Conservation (phyloP, 2,329 filamentous ascomycete species). For the Metarhizium rileyi region DNA sequence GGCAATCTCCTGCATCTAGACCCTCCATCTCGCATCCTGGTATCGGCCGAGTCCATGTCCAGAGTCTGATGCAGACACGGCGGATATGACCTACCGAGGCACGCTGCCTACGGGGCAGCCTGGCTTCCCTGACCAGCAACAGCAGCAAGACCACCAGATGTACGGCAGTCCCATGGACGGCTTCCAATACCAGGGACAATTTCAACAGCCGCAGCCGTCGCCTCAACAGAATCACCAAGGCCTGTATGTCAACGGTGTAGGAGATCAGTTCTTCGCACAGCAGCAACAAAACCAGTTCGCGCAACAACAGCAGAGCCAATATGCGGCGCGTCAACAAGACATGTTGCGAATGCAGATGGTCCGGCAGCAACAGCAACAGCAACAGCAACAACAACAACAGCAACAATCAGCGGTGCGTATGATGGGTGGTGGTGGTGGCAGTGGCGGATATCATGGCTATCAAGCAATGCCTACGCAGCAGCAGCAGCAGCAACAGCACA, state of each 20-base stretch:
- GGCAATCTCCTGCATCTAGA: neutral
- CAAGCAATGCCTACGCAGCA: slow-evolving; percentile 4
- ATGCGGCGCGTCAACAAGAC: slow-evolving; percentile 15
- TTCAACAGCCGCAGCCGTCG: slow-evolving; percentile 15
- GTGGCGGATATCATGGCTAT: slow-evolving; percentile 4
- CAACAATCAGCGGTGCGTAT: slow-evolving; percentile 2
- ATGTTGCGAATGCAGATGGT: slow-evolving; percentile 12
- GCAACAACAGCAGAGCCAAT: slow-evolving; percentile 14
- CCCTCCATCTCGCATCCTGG: neutral
- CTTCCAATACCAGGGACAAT: slow-evolving; percentile 13
- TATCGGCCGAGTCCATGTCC: neutral
- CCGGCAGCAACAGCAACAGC: slow-evolving; percentile 16
- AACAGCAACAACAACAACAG: slow-evolving; percentile 15
- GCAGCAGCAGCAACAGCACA: slow-evolving; percentile 17
- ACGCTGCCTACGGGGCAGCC: slow-evolving; percentile 18
- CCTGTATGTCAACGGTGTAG: slow-evolving; percentile 5
- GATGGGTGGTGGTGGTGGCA: neutral
- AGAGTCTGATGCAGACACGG: slow-evolving; percentile 12
- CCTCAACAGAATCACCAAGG: slow-evolving; percentile 12
- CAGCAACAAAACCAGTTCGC: slow-evolving; percentile 12
- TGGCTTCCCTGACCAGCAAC: slow-evolving; percentile 19
- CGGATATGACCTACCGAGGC: slow-evolving; percentile 28
- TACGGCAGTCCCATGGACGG: slow-evolving; percentile 14
- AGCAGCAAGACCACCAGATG: slow-evolving; percentile 10
- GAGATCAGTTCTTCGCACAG: slow-evolving; percentile 13